phyloP scores from a whole-genome alignment of 306 rosid genomes.

The Dryas octopetala region DNA sequence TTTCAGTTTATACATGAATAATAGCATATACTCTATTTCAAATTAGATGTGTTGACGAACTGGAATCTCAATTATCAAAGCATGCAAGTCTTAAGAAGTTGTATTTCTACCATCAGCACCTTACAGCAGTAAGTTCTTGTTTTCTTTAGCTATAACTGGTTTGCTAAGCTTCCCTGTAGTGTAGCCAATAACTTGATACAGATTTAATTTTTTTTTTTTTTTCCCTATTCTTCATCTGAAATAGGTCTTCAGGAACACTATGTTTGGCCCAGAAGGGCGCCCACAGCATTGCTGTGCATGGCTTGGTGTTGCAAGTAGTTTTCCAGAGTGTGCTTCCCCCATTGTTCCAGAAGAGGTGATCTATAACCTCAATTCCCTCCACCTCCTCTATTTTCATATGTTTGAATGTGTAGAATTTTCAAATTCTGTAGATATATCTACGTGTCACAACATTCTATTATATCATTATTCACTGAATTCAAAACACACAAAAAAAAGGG shows the following conservation, averaged over 20 bases:
- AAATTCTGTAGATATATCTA: background rate
- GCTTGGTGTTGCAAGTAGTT: conserved; percentile 99
- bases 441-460: background rate
- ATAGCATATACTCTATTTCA: conserved; percentile 16
- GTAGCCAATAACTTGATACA: background rate
- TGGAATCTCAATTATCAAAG: conserved; percentile 85
- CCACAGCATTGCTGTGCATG: conserved; percentile 99
- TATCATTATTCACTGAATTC: background rate
- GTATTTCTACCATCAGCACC: conserved; percentile 95
- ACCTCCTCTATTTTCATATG: conserved; percentile 6
- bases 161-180: conserved; percentile 3
- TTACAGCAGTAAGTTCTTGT: conserved; percentile 70
- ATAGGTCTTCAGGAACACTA: conserved; percentile 95
- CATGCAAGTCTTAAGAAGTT: conserved; percentile 92
- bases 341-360: conserved; percentile 92
- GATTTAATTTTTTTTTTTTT: conserved; percentile 12
- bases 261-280: conserved; percentile 99
- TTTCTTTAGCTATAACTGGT: conserved; percentile 19
- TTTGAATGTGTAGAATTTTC: background rate
- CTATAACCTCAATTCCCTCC: conserved; percentile 20
- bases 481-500: background rate
- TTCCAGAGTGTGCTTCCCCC: conserved; percentile 93
- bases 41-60: conserved; percentile 88
- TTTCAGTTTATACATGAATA: conserved; percentile 4
- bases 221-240: conserved; percentile 29